Conservation (phyloP, 257 asterid genomes). For the Solanum lycopersicoides region DNA sequence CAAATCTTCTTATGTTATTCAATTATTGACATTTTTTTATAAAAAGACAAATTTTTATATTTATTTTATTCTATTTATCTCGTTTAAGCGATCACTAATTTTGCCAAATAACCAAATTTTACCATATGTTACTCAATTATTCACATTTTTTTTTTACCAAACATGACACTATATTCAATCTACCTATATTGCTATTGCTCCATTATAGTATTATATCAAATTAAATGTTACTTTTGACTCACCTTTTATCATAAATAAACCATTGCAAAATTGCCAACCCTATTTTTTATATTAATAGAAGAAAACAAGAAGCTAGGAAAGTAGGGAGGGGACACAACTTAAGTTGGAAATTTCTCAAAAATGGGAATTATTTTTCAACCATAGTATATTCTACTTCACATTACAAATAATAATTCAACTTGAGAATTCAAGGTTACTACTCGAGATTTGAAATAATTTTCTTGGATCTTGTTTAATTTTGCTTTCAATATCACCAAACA, state of each 20-base stretch:
- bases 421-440: neutral
- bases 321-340: neutral
- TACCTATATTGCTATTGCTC: neutral
- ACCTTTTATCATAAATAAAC: neutral
- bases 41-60: neutral
- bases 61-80: neutral
- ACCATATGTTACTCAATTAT: neutral
- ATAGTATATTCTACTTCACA: neutral
- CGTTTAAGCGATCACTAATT: neutral
- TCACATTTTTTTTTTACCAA: neutral
- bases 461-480: conserved; percentile 6
- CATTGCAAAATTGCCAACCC: neutral
- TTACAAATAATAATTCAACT: neutral
- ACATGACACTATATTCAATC: neutral
- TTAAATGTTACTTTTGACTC: neutral
- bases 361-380: neutral
- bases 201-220: neutral
- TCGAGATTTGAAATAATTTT: conserved; percentile 3
- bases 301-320: neutral
- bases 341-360: neutral
- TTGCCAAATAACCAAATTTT: neutral
- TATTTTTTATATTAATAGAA: neutral
- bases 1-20: too few relatives aligned
- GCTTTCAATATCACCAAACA: neutral
- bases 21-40: neutral